Evolutionary conservation across 2,329 filamentous ascomycete species (phyloP), one percentile per base, ranked within the genome.

Genomic region (Fusarium acutatum): DNA sequence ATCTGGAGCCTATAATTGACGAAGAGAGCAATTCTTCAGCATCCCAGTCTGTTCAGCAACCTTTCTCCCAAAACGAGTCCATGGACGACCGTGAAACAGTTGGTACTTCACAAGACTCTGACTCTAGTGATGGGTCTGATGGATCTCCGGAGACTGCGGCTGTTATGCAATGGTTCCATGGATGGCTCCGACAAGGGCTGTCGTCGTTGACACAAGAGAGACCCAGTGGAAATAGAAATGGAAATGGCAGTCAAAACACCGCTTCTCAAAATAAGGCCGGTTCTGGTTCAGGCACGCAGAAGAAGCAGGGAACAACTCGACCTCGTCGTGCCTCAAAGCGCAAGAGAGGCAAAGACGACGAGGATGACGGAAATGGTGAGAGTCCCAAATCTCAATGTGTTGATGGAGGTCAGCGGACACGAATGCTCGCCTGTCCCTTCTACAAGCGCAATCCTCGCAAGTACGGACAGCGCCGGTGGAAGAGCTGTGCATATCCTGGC

Each of bases 341-440:
- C 0, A 38, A 38, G n/a, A 1, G 50, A 5, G 13, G 0, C 18
- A 7, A 50, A 0, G n/a, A n/a, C n/a, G n/a, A n/a, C n/a, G n/a
- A n/a, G n/a, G n/a, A n/a, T n/a, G n/a, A n/a, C n/a, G n/a, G n/a
- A n/a, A n/a, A n/a, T n/a, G n/a, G n/a, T n/a, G n/a, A n/a, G n/a
- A n/a, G n/a, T n/a, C n/a, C n/a, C n/a, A n/a, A n/a, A n/a, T n/a
- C n/a, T n/a, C n/a, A n/a, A n/a, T n/a, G n/a, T n/a, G n/a, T n/a
- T n/a, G n/a, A n/a, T n/a, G n/a, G n/a, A n/a, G n/a, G n/a, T n/a
- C n/a, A n/a, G n/a, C n/a, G n/a, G n/a, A n/a, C n/a, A n/a, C n/a
- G n/a, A n/a, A n/a, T n/a, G n/a, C n/a, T n/a, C n/a, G n/a, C n/a
- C n/a, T n/a, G n/a, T n/a, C n/a, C n/a, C n/a, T n/a, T n/a, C n/a